Conservation (phyloP, 192 early-diverging fungal genomes). For the Rhizophagus sp. region DNA sequence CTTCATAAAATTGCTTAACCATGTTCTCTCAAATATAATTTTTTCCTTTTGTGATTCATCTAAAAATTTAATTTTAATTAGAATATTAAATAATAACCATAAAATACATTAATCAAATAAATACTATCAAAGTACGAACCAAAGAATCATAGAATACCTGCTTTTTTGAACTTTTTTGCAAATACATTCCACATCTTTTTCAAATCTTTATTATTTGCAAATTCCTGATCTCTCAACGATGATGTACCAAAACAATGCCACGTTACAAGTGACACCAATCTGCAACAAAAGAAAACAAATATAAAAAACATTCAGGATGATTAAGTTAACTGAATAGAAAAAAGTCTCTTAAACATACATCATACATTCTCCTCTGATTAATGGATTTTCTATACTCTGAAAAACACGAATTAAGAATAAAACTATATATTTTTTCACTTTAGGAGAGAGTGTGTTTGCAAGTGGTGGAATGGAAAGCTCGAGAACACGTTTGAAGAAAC, state of each 20-base stretch:
- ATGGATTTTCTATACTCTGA: conserved; percentile 74
- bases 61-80: neutral
- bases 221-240: conserved; percentile 58
- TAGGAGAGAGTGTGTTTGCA: conserved; percentile 35
- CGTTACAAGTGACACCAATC: conserved; percentile 68
- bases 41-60: conserved; percentile 45
- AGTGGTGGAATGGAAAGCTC: conserved; percentile 43
- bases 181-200: conserved; percentile 68
- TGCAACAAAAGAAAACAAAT: conserved; percentile 24
- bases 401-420: conserved; percentile 85
- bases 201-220: conserved; percentile 59
- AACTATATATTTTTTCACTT: conserved; percentile 54
- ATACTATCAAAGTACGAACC: neutral
- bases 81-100: neutral
- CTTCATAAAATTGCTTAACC: conserved; percentile 68
- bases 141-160: conserved; percentile 19
- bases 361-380: conserved; percentile 79
- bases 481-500: conserved; percentile 58
- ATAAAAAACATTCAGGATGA: neutral
- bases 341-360: conserved; percentile 37
- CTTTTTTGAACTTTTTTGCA: conserved; percentile 50
- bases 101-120: neutral
- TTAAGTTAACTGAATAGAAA: neutral
- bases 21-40: conserved; percentile 57
- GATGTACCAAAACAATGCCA: conserved; percentile 70